These are phyloP conservation scores for Geotrichum reessii DNA, from an alignment of 1,139 yeast species.

Conservation along the genomic window DNA sequence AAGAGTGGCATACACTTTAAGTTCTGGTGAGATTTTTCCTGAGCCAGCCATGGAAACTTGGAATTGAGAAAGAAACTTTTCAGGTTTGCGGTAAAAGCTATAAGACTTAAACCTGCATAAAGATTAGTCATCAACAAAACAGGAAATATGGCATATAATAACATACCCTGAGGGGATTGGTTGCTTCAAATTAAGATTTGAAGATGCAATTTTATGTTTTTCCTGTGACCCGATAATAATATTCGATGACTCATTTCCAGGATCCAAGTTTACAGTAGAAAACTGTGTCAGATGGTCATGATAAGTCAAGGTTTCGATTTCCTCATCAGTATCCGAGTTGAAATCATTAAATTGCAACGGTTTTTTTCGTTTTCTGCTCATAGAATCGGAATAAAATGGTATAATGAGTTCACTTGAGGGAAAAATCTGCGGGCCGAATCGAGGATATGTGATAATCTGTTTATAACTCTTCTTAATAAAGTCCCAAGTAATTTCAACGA, in stretches of 20 bases:
- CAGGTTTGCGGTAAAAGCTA: conserved; percentile 4
- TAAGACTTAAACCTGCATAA: neutral
- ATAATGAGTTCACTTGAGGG: neutral
- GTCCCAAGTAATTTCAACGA: neutral
- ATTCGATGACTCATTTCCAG: neutral
- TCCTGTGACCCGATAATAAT: no score
- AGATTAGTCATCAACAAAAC: neutral
- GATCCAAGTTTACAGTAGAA: neutral
- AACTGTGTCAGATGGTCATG: conserved; percentile 5
- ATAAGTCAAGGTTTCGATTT: neutral
- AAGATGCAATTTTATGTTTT: no score
- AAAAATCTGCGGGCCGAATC: neutral
- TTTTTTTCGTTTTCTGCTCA: neutral
- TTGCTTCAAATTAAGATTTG: no score
- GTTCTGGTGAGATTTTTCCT: neutral
- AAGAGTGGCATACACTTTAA: neutral
- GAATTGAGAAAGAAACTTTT: conserved; percentile 4
- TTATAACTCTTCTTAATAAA: neutral
- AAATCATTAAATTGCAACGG: neutral
- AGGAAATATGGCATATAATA: no score
- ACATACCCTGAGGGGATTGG: neutral
- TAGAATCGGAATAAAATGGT: neutral
- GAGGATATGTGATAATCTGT: neutral
- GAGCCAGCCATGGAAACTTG: neutral
- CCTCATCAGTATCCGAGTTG: neutral